phyloP scores from a whole-genome alignment of 108 stramenopile genomes.

The Schizochytrium sp. region DNA sequence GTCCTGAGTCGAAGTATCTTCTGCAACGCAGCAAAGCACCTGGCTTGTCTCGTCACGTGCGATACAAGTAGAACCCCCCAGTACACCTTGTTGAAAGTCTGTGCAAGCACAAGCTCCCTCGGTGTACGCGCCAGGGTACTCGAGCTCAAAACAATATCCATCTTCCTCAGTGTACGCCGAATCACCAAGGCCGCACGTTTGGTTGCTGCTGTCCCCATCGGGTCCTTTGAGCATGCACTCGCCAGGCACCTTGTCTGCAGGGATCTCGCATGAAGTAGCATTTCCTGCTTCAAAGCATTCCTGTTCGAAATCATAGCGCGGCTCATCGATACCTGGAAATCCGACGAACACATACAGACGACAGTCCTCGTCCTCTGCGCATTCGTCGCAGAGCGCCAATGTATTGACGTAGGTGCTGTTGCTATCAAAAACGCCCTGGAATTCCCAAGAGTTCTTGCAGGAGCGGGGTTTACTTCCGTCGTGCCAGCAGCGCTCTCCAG shows the following conservation, averaged over 20 bases:
- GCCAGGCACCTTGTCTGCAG: neutral
- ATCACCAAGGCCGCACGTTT: neutral
- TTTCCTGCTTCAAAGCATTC: neutral
- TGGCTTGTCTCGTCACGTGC: no score
- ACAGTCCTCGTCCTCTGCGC: neutral
- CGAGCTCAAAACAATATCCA: neutral
- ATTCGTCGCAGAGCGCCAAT: neutral
- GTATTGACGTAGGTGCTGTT: neutral
- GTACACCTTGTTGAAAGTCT: no score
- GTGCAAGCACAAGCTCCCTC: neutral
- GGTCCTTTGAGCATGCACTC: neutral
- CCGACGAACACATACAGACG: neutral
- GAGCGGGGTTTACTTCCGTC: neutral
- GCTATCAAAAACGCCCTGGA: neutral
- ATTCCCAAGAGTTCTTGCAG: neutral
- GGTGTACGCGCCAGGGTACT: neutral
- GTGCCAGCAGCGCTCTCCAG: slow-evolving; percentile 14
- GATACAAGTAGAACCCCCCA: no score
- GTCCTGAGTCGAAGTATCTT: no score
- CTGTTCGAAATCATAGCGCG: neutral
- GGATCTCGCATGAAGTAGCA: neutral
- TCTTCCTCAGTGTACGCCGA: neutral
- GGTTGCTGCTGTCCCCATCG: neutral
- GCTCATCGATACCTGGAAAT: neutral
- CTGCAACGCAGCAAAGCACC: no score